Percentiles rank a stretch among this genome's conserved stretches.
Conservation (phyloP, 179 eudicot genomes). For the Vitellaria paradoxa region DNA sequence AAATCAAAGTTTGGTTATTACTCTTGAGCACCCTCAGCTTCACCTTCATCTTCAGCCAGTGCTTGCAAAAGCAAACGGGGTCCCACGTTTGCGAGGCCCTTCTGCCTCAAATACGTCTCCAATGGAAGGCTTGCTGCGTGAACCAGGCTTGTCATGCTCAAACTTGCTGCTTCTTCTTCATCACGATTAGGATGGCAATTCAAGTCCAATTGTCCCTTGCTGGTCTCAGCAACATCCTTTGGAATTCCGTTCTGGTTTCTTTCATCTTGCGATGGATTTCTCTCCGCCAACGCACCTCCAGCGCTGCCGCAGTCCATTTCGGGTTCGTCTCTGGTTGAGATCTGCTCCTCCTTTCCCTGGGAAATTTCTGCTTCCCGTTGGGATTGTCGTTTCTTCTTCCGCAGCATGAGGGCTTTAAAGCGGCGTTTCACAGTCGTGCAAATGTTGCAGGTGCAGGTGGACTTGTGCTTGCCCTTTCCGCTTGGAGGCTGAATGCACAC, state of each 20-base stretch:
- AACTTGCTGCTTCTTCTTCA: conserved; percentile 38
- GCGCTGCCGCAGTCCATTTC: conserved; percentile 22
- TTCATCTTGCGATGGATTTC: conserved; percentile 29
- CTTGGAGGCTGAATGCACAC: conserved; percentile 99
- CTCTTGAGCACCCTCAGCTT: conserved; percentile 17
- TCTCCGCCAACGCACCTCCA: not conserved
- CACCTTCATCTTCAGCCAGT: conserved; percentile 17
- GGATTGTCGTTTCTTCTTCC: conserved; percentile 63
- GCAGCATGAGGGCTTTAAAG: conserved; percentile 82
- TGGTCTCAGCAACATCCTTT: conserved; percentile 36
- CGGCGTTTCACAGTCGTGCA: conserved; percentile 91
- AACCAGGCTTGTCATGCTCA: conserved; percentile 32
- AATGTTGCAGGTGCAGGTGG: conserved; percentile 78
- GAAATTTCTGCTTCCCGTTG: conserved; percentile 58
- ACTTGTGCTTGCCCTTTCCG: conserved; percentile 85
- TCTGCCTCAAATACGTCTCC: conserved; percentile 30
- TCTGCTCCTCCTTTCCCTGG: conserved; percentile 38
- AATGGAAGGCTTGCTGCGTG: conserved; percentile 30
- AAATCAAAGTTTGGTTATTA: not conserved
- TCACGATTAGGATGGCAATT: conserved; percentile 71
- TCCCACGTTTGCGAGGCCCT: conserved; percentile 27
- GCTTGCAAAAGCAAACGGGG: conserved; percentile 26
- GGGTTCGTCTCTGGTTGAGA: conserved; percentile 12
- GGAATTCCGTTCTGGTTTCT: conserved; percentile 6
- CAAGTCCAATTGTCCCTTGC: conserved; percentile 64